These are phyloP conservation scores for Scheffersomyces insectosa DNA, from an alignment of 1,139 yeast species.

Conservation along the genomic window DNA sequence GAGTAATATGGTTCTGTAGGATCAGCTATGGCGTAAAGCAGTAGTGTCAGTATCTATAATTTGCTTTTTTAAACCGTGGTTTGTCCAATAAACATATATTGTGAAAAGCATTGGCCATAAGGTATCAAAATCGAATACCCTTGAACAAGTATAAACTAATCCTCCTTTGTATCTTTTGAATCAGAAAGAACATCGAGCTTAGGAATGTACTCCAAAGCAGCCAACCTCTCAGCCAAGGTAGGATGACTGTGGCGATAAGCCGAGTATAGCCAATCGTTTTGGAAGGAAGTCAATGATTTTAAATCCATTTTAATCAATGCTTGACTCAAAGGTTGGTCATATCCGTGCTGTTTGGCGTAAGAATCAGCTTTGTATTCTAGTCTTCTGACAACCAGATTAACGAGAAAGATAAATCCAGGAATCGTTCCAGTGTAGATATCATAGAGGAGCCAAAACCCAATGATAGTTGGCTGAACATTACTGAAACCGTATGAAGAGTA, in stretches of 20 bases:
- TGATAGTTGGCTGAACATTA: constrained; percentile 61
- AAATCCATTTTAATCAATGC: constrained; percentile 76
- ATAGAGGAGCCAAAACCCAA: constrained; percentile 76
- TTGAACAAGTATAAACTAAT: too few relatives aligned
- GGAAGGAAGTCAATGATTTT: constrained; percentile 79
- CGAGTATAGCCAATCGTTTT: constrained; percentile 87
- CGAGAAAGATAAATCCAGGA: constrained; percentile 61
- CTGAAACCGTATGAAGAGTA: constrained; percentile 77
- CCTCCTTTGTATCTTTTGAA: too few relatives aligned
- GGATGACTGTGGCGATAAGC: constrained; percentile 93
- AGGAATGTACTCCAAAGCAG: constrained; percentile 60
- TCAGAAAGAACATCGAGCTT: constrained; percentile 11
- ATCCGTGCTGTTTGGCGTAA: constrained; percentile 75
- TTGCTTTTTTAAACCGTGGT: too few relatives aligned
- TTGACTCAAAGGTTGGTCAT: constrained; percentile 63
- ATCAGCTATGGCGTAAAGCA: too few relatives aligned
- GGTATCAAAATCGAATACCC: too few relatives aligned
- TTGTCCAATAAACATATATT: too few relatives aligned
- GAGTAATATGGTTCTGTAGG: too few relatives aligned
- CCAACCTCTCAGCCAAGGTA: constrained; percentile 80
- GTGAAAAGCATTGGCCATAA: too few relatives aligned
- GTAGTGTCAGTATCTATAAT: too few relatives aligned
- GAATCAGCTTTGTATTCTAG: constrained; percentile 93
- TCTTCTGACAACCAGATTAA: constrained; percentile 74
- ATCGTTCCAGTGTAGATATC: constrained; percentile 80